phyloP scores from a whole-genome alignment of 805 yeast species.

The Schizosaccharomyces pombe region ASM294v3 CU329670.1:4821501-4822000 shows the following conservation, averaged over 20 bases:
- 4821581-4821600: conserved; percentile 4
- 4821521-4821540: conserved; percentile 2
- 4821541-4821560: conserved; percentile 5
- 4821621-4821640: background rate
- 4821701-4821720: conserved; percentile 2
- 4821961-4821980: conserved; percentile 5
- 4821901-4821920: background rate
- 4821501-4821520: conserved; percentile 4
- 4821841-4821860: background rate
- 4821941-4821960: background rate
- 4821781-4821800: conserved; percentile 4
- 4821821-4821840: background rate
- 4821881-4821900: background rate
- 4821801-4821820: background rate
- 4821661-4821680: background rate
- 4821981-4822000: conserved; percentile 3
- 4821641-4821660: conserved; percentile 2
- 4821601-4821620: no score
- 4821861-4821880: conserved; percentile 5
- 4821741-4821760: conserved; percentile 1
- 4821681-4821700: background rate
- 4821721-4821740: background rate
- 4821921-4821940: background rate
- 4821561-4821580: conserved; percentile 5
- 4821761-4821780: background rate